Evolutionary conservation across 768 basidiomycete genomes (phyloP), one percentile per base, ranked within the genome.

Genomic region (Lactarius vividus): DNA sequence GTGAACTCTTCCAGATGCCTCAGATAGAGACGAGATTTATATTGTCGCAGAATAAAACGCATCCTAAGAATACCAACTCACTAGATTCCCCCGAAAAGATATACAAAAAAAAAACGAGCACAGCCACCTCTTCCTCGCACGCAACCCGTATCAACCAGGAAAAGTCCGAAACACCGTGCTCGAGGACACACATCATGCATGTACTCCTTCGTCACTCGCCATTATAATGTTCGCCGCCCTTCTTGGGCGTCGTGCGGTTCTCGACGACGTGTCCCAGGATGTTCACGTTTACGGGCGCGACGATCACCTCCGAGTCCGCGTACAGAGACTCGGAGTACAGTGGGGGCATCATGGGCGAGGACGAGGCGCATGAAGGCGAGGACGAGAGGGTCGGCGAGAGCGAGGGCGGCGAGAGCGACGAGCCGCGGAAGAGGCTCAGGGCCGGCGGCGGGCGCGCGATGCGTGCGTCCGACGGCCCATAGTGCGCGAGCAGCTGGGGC

Each of bases 241-340:
- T 67, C 66, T 63, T 63, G 28, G 66, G 66, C 26, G 62, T 59
- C 3, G 62, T 63, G 35, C 66, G 66, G 42, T 26, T 63, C 65
- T 28, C 66, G 4, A 67, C 57, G 26, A 28, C 54, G 33, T 59
- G 61, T 20, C 66, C 66, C 15, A 33, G 13, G 11, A 63, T 29
- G 33, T 42, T 26, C 52, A 55, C n/a, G 20, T 59, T 61, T 7
- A 63, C 62, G 9, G 60, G 62, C 0, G 61, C 57, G 57, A 63
- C 42, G 57, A 67, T 31, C 10, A 67, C 61, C 33, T 63, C 53
- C 28, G 61, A 42, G n/a, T 35, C 18, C 7, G 44, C 3, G n/a
- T 33, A 13, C 7, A 35, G 2, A 42, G 52, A 59, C 0, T 33
- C 42, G 33, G 57, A 54, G 52, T 42, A 63, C 52, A 23, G 2